These are phyloP conservation scores for Zygoascus ofunaensis DNA, from an alignment of 805 yeast genomes.

Conservation along the genomic window DNA sequence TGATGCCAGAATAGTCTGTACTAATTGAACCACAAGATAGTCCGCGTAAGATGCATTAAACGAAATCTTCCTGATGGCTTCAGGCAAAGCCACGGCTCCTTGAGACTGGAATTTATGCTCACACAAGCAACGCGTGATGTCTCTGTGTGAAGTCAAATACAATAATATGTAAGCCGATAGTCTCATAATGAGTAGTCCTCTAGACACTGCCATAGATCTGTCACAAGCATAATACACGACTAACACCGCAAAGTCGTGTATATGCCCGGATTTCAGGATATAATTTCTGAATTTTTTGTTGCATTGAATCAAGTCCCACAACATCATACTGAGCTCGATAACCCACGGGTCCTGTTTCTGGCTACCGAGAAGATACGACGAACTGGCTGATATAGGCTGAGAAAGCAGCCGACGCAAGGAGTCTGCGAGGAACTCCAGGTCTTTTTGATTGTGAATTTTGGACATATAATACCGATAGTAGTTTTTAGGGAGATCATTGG, in stretches of 20 bases:
- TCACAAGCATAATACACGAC: constrained; percentile 50
- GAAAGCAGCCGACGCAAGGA: constrained; percentile 25
- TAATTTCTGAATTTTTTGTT: constrained; percentile 38
- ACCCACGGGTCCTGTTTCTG: constrained; percentile 34
- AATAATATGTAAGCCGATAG: constrained; percentile 27
- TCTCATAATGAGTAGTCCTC: constrained; percentile 18
- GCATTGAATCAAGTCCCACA: constrained; percentile 73
- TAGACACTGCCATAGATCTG: constrained; percentile 28
- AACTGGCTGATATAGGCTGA: constrained; percentile 32
- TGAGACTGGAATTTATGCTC: constrained; percentile 22
- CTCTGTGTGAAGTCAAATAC: constrained; percentile 22
- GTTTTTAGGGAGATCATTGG: constrained; percentile 15
- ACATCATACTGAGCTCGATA: constrained; percentile 48
- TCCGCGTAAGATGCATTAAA: constrained; percentile 25
- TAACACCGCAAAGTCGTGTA: constrained; percentile 45
- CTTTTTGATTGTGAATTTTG: constrained; percentile 27
- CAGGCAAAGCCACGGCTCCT: constrained; percentile 18
- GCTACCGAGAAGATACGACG: constrained; percentile 25
- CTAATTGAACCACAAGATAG: constrained; percentile 21
- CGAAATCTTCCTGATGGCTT: constrained; percentile 18
- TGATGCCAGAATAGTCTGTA: constrained; percentile 6
- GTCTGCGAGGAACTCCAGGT: constrained; percentile 28
- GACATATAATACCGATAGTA: constrained; percentile 27
- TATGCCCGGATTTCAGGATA: constrained; percentile 37
- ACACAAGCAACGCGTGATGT: constrained; percentile 18